These are phyloP conservation scores for Marvania coccoides DNA, from an alignment of 139 green algal species.

Conservation along the genomic window DNA sequence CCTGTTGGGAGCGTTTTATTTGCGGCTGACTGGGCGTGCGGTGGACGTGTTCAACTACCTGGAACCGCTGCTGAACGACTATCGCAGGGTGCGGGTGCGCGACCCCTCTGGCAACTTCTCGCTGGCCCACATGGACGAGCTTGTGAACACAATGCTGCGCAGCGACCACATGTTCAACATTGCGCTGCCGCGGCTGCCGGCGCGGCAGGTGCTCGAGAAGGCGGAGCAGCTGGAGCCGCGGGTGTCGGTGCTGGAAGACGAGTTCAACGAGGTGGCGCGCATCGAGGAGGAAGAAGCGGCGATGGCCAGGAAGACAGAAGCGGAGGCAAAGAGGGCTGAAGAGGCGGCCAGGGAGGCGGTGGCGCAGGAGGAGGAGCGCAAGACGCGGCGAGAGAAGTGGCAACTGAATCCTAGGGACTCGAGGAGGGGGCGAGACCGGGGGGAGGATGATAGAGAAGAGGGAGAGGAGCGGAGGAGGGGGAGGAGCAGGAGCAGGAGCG, in stretches of 20 bases:
- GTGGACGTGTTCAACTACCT: constrained; percentile 95
- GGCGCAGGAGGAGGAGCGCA: constrained; percentile 14
- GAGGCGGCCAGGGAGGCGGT: constrained; percentile 10
- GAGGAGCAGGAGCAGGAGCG: not conserved
- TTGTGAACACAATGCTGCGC: constrained; percentile 84
- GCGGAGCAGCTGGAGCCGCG: constrained; percentile 57
- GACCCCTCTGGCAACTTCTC: constrained; percentile 53
- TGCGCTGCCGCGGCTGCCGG: constrained; percentile 75
- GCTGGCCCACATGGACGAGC: constrained; percentile 78
- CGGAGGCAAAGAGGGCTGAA: constrained; percentile 14
- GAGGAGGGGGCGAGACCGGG: no score
- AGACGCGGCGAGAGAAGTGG: no score
- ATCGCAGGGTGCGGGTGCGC: constrained; percentile 67
- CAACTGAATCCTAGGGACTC: no score
- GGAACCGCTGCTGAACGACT: constrained; percentile 97
- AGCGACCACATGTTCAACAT: constrained; percentile 92
- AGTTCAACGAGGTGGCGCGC: constrained; percentile 63
- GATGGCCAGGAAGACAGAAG: not conserved
- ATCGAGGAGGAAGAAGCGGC: not conserved
- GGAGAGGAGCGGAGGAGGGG: not conserved
- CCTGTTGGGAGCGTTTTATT: constrained; percentile 90
- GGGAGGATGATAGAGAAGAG: constrained; percentile 7
- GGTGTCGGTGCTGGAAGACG: constrained; percentile 64
- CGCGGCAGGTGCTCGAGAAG: constrained; percentile 55
- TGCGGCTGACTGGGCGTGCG: constrained; percentile 81